Evolutionary conservation across 306 rosid species (phyloP).

Genomic region (Vigna hirtella): DNA sequence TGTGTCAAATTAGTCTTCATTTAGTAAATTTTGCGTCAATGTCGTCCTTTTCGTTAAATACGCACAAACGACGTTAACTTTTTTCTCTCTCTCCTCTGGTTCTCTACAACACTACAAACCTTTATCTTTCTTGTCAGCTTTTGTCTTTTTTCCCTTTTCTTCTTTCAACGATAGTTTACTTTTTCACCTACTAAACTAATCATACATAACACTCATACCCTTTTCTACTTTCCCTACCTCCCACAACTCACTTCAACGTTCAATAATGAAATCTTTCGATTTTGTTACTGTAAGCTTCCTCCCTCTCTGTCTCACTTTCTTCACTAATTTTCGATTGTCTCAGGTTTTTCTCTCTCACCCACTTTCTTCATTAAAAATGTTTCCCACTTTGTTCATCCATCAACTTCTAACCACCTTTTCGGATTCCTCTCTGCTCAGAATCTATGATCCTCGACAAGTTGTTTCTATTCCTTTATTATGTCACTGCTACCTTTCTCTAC

Average conservation of each 20-base stretch:
- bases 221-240: conserved; percentile 30
- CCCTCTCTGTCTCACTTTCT: neutral
- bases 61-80: too few species aligned
- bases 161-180: neutral
- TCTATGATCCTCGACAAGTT: neutral
- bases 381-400: neutral
- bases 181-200: neutral
- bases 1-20: too few species aligned
- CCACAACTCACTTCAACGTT: neutral
- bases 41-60: too few species aligned
- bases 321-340: neutral
- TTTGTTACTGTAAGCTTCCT: conserved; percentile 55
- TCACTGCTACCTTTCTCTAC: neutral
- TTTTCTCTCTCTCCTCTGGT: too few species aligned
- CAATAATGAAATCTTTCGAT: conserved; percentile 53
- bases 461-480: neutral
- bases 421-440: neutral
- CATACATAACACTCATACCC: neutral
- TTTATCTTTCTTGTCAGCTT: too few species aligned
- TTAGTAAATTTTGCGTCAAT: too few species aligned
- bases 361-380: neutral
- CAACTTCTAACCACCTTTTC: neutral
- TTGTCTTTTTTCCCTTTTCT: neutral
- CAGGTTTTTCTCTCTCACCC: neutral
- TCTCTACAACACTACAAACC: too few species aligned